These are phyloP conservation scores for Cladobotryum protrusum DNA, from an alignment of 2,329 filamentous ascomycete genomes.

Conservation along the genomic window DNA sequence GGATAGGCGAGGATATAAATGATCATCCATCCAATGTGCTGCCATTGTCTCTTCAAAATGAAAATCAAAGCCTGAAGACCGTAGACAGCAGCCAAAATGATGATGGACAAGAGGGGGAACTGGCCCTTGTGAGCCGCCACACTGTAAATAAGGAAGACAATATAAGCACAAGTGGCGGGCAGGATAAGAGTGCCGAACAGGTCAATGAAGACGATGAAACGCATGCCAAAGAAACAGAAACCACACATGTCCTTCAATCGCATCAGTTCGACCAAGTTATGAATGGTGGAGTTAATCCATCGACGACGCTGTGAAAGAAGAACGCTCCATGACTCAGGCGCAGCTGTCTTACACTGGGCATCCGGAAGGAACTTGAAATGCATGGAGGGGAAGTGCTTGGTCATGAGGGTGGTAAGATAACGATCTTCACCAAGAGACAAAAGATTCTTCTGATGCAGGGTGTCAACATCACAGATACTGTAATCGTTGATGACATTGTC, in stretches of 20 bases:
- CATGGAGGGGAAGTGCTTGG: constrained; percentile 93
- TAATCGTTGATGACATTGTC: constrained; percentile 86
- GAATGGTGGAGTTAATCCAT: constrained; percentile 99
- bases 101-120: constrained; percentile 80
- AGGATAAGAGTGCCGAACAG: constrained; percentile 88
- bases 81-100: constrained; percentile 86
- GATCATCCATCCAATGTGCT: constrained; percentile 98
- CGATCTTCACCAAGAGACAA: constrained; percentile 93
- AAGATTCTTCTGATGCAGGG: constrained; percentile 93
- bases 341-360: constrained; percentile 88
- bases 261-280: constrained; percentile 89
- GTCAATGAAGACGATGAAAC: constrained; percentile 93
- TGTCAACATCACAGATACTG: constrained; percentile 82
- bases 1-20: constrained; percentile 96
- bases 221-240: constrained; percentile 98
- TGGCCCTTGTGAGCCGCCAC: constrained; percentile 63
- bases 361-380: constrained; percentile 93
- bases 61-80: constrained; percentile 95
- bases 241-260: constrained; percentile 90
- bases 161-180: constrained; percentile 79
- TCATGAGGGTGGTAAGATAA: constrained; percentile 95
- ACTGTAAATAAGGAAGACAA: constrained; percentile 80
- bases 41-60: constrained; percentile 94
- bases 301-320: constrained; percentile 94
- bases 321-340: constrained; percentile 89